These are phyloP conservation scores for Neurospora sp. DNA, from an alignment of 495 filamentous ascomycete species.

Conservation along the genomic window DNA sequence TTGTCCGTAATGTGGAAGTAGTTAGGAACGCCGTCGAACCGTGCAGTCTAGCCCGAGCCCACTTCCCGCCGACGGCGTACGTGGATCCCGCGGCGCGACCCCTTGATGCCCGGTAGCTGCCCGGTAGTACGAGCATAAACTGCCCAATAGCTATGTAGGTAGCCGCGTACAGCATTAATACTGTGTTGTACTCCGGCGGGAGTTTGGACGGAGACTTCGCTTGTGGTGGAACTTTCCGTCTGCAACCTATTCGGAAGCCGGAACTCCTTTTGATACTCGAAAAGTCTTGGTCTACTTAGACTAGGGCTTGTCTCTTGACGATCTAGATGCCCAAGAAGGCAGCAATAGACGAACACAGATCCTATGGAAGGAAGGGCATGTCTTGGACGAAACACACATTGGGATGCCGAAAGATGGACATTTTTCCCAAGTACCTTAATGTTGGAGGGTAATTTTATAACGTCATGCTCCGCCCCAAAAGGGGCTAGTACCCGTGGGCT, in stretches of 20 bases:
- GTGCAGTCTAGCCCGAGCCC: neutral
- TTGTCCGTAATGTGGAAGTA: neutral
- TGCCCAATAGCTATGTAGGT: neutral
- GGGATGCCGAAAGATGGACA: neutral
- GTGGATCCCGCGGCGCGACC: neutral
- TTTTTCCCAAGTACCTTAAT: neutral
- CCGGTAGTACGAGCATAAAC: neutral
- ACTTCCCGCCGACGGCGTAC: neutral
- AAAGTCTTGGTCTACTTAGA: neutral
- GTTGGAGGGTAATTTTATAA: neutral
- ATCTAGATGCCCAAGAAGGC: neutral
- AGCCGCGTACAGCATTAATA: neutral
- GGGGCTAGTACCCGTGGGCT: neutral
- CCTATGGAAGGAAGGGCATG: neutral
- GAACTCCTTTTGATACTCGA: neutral
- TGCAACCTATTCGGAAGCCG: neutral
- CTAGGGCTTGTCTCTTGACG: neutral
- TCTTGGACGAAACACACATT: neutral
- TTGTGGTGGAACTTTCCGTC: neutral
- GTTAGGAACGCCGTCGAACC: neutral
- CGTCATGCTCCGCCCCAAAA: neutral
- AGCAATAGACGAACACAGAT: neutral
- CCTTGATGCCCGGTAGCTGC: neutral
- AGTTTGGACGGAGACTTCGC: neutral
- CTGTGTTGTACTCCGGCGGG: neutral